Evolutionary conservation across 257 asterid genomes (phyloP), one percentile per base, ranked within the genome.

Genomic region (Fraxinus pennsylvanica): DNA sequence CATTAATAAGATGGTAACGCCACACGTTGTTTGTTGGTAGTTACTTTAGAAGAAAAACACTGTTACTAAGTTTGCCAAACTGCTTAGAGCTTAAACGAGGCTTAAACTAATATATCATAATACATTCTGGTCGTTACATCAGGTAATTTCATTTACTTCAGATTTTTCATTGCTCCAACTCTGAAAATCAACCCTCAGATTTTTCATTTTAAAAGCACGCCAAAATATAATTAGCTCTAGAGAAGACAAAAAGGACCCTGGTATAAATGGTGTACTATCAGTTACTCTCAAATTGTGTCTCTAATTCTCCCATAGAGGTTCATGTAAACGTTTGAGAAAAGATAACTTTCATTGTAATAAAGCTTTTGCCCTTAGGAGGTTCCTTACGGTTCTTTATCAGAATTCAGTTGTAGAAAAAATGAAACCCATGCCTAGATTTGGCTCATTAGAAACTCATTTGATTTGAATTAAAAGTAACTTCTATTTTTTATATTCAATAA

Each of bases 171-270:
- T 12, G 21, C 43, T 66, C 69, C 36, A 17, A 57, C 13, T 21
- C 67, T 30, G 6, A 25, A 54, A 15, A 74, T 33, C 36, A n/a
- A 54, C 29, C 47, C 36, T 32, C 68, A 32, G 14, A 30, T 14
- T 65, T 73, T 65, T 73, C 67, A 35, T 59, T 61, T 74, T 39
- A 35, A 74, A 36, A 9, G 78, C 29, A 21, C 47, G n/a, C 13
- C 52, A 14, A 32, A 39, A 66, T 19, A 25, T 27, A 17, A 54
- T 15, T 43, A 39, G 47, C 67, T 78, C 73, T 72, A 22, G 30
- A 22, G 1, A 15, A 30, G 78, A 54, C 12, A 61, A 67, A 25
- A 45, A 19, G 52, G 30, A 52, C 45, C 45, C 38, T 36, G 47
- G 72, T 47, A 14, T 27, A 36, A 59, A 63, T 30, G 67, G 45